Conservation (phyloP, 345 rosid species). For the Isatis tinctoria region DNA sequence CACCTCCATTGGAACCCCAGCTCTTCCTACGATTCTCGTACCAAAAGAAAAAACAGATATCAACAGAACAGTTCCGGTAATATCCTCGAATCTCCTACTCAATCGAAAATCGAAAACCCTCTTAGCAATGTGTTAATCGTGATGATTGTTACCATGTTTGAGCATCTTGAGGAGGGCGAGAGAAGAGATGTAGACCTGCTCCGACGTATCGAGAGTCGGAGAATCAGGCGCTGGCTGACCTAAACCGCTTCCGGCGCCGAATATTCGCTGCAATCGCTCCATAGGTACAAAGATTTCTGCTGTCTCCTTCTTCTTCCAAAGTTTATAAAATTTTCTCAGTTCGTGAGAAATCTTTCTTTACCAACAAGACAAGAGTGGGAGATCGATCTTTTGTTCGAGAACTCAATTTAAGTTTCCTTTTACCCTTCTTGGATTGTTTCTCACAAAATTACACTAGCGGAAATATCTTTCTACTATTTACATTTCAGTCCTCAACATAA, state of each 20-base stretch:
- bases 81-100: too few species aligned
- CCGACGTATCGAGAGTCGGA: constrained; percentile 79
- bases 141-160: not conserved
- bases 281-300: constrained; percentile 1
- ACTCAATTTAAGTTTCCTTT: too few species aligned
- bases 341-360: not conserved
- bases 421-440: too few species aligned
- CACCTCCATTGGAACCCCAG: constrained; percentile 96
- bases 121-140: not conserved
- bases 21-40: constrained; percentile 45
- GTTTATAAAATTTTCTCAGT: too few species aligned
- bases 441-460: not conserved
- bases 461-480: not conserved
- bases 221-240: constrained; percentile 80
- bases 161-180: constrained; percentile 94
- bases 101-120: not conserved
- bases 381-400: not conserved
- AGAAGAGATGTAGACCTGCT: constrained; percentile 90
- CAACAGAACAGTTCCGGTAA: not conserved
- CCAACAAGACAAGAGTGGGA: not conserved
- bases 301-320: too few species aligned
- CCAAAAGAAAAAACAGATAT: not conserved
- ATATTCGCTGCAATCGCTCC: constrained; percentile 78
- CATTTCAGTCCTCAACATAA: not conserved
- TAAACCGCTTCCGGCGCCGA: constrained; percentile 70